Evolutionary conservation across 768 basidiomycete genomes (phyloP), one percentile per base, ranked within the genome.

Genomic region (Xerocomellus intermedius): DNA sequence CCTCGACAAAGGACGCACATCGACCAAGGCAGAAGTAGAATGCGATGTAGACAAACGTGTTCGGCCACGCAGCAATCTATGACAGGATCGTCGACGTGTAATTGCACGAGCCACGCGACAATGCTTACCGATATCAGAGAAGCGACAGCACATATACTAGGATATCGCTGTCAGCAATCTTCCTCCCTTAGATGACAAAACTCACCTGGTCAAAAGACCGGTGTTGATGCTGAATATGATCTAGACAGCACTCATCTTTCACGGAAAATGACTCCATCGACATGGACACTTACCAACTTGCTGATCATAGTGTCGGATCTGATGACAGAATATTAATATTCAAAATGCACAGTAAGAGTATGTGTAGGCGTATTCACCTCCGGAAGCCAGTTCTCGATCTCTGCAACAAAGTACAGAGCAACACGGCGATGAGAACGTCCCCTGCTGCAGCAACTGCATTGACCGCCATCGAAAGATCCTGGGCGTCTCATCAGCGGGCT

Each of bases 11-110:
- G 2, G 14, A 77, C 83, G 62, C 62, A 85, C 84, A 67, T 49
- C 84, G 77, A 30, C 84, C 84, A 28, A 85, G 76, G 64, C 79
- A 83, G 61, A 86, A 84, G 66, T 79, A 86, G 69, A 85, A 86
- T 2, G 78, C 74, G 44, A 86, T 84, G 53, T 85, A 86, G 50
- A 84, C 69, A 68, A 85, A 84, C 0, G 83, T 83, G 10, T 70
- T 37, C 0, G 77, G 77, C 39, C 79, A 78, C 6, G 73, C 74
- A n/a, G 74, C 57, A 59, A 85, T 85, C 82, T 84, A 54, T 38
- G 10, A 24, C 17, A 37, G 1, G 19, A 42, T 50, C 48, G 48
- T 56, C 33, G 63, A 28, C 19, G 13, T 13, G 7, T 4, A 3
- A 7, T 51, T 13, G 1, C 10, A 5, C 12, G 1, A 17, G 32